Evolutionary conservation across 345 rosid genomes (phyloP).

Genomic region (Angophora floribunda): DNA sequence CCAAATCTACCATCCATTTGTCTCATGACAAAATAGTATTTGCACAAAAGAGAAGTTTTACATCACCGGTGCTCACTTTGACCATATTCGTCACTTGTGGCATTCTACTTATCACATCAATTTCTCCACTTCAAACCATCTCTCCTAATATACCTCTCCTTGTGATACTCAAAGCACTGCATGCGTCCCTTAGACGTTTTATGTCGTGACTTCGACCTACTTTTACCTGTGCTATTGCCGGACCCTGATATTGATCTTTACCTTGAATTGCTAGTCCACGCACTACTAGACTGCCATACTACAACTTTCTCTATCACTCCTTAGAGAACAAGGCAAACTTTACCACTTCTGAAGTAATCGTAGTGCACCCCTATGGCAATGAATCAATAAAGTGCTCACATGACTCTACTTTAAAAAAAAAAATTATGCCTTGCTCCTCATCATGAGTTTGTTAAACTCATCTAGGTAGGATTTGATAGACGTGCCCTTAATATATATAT

Average conservation of each 20-base stretch:
- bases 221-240: fast-evolving
- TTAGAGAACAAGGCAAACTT: neutral
- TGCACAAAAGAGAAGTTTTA: too few species aligned
- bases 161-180: neutral
- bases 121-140: neutral
- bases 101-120: fast-evolving
- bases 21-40: fast-evolving
- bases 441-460: neutral
- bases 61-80: fast-evolving
- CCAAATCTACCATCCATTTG: neutral
- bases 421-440: neutral
- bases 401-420: neutral
- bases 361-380: neutral
- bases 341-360: fast-evolving
- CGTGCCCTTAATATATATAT: too few species aligned
- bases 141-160: fast-evolving
- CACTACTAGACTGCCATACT: neutral
- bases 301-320: neutral
- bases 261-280: neutral
- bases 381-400: neutral
- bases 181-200: neutral
- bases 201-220: fast-evolving
- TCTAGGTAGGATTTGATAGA: neutral
- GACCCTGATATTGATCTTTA: neutral
- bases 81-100: neutral